phyloP scores from a whole-genome alignment of 345 rosid species.

The Hypericum androsaemum region DNA sequence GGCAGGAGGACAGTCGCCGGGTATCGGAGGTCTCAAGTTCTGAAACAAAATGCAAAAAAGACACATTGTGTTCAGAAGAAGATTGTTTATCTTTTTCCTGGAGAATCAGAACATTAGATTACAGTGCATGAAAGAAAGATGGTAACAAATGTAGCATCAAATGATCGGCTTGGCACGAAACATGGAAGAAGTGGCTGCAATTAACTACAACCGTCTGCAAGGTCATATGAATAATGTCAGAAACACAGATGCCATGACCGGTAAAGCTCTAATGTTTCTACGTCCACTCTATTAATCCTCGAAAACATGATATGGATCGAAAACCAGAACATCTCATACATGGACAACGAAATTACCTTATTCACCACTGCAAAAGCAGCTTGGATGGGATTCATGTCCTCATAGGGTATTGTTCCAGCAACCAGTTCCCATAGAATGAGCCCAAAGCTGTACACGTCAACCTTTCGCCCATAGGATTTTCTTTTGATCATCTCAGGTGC shows the following conservation, averaged over 20 bases:
- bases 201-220: no score
- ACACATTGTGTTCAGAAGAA: background rate
- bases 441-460: constrained; percentile 75
- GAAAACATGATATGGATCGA: constrained; percentile 6
- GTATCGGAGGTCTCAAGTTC: constrained; percentile 69
- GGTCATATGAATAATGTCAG: no score
- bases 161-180: no score
- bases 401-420: constrained; percentile 58
- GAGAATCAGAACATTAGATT: background rate
- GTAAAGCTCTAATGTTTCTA: background rate
- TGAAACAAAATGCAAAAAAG: constrained; percentile 11
- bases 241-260: no score
- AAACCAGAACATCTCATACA: no score
- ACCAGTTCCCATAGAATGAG: constrained; percentile 75
- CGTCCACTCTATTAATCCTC: no score
- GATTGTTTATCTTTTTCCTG: background rate
- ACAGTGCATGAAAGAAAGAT: background rate
- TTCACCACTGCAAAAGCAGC: constrained; percentile 82
- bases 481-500: constrained; percentile 82
- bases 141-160: no score
- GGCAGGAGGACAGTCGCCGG: constrained; percentile 44
- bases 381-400: constrained; percentile 70
- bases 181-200: no score
- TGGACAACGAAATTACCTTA: no score
- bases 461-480: constrained; percentile 65